These are phyloP conservation scores for Leishmania turanica DNA, from an alignment of 208 protist species.

Conservation along the genomic window DNA sequence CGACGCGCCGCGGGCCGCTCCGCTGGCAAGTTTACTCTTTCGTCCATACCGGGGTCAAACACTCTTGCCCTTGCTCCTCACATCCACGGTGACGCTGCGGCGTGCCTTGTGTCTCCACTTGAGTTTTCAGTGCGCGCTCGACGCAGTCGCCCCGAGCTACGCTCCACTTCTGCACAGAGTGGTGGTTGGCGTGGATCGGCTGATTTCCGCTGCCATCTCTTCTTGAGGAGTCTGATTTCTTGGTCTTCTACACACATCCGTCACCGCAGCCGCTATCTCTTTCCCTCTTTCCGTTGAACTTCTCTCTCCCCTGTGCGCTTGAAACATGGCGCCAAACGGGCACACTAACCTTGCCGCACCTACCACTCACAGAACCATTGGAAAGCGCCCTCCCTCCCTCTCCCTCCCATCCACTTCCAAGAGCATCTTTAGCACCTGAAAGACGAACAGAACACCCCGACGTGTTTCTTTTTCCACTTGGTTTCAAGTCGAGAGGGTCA, in stretches of 20 bases:
- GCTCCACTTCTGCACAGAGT: neutral
- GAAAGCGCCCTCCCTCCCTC: neutral
- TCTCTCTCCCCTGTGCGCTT: neutral
- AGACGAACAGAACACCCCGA: neutral
- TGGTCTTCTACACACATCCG: neutral
- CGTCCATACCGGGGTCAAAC: neutral
- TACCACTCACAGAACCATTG: neutral
- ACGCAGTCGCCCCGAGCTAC: neutral
- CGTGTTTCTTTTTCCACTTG: neutral
- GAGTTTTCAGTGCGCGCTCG: neutral
- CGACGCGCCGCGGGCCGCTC: neutral
- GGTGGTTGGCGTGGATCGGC: neutral
- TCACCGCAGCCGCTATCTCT: neutral
- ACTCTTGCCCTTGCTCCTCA: neutral
- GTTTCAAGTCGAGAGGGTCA: neutral
- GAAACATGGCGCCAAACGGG: neutral
- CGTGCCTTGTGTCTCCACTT: neutral
- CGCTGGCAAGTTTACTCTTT: neutral
- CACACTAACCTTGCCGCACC: neutral
- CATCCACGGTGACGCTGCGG: neutral
- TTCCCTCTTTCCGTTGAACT: neutral
- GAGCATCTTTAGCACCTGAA: neutral
- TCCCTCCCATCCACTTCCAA: too few species aligned
- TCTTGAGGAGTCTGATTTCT: neutral
- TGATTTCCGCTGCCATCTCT: neutral